phyloP scores from a whole-genome alignment of 2,329 filamentous ascomycete genomes.

The Scopulariopsis brevicaulis region DNA sequence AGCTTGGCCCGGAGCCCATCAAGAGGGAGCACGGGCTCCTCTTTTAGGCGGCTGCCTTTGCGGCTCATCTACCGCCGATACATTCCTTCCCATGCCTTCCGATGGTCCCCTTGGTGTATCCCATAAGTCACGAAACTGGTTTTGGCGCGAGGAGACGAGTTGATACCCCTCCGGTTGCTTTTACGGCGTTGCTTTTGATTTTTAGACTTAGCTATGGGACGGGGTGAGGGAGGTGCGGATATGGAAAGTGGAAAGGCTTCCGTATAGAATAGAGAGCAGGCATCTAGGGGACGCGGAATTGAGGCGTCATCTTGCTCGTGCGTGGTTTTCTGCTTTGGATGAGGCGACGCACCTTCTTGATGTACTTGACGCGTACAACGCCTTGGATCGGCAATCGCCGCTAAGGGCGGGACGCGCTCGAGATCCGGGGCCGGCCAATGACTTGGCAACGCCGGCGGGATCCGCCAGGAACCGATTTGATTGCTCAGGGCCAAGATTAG shows the following conservation, averaged over 20 bases:
- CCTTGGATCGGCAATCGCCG: too few species aligned
- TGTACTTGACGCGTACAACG: too few species aligned
- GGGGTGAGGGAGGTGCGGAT: neutral
- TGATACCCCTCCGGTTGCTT: neutral
- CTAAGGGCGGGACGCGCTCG: too few species aligned
- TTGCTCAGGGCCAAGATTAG: too few species aligned
- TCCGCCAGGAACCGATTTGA: too few species aligned
- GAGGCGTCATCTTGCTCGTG: too few species aligned
- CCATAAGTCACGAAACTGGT: neutral
- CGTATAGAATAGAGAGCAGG: too few species aligned
- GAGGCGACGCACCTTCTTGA: too few species aligned
- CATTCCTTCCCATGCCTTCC: neutral
- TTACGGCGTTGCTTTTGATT: neutral
- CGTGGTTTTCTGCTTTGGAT: too few species aligned
- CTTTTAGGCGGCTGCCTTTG: neutral
- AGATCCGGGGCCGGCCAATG: too few species aligned
- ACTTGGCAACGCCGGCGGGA: too few species aligned
- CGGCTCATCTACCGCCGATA: neutral
- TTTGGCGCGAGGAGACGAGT: neutral
- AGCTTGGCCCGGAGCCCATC: slow-evolving; percentile 27
- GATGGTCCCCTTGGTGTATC: neutral
- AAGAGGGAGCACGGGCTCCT: neutral
- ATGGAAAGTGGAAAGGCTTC: neutral
- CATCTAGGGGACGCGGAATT: too few species aligned
- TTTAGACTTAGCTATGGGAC: neutral